phyloP scores from a whole-genome alignment of 352 stramenopile species.

The Halophytophthora polymorphica region DNA sequence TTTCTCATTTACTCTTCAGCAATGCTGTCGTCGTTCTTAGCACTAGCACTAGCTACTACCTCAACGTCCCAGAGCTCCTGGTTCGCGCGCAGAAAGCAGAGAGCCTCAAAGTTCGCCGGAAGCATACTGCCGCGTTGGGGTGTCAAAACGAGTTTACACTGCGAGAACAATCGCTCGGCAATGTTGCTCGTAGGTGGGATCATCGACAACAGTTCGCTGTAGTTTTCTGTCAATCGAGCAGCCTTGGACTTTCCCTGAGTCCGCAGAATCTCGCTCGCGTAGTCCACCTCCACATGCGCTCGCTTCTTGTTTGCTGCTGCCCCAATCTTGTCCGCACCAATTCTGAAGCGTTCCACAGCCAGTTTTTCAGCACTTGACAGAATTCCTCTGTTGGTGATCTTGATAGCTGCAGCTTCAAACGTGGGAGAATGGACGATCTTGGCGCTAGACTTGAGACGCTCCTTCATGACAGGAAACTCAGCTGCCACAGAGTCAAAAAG shows the following conservation, averaged over 20 bases:
- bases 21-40: too few species aligned
- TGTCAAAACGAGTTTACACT: constrained; percentile 1
- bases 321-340: too few species aligned
- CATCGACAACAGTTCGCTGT: neutral
- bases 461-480: constrained; percentile 2
- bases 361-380: neutral
- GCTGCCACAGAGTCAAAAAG: constrained; percentile 2
- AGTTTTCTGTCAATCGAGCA: neutral
- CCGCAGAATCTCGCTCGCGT: too few species aligned
- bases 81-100: constrained; percentile 2
- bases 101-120: neutral
- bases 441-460: neutral
- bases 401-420: constrained; percentile 6
- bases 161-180: constrained; percentile 3
- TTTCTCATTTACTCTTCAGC: too few species aligned
- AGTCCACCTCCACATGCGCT: too few species aligned
- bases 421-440: constrained; percentile 2
- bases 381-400: constrained; percentile 3
- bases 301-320: too few species aligned
- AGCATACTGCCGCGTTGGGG: neutral
- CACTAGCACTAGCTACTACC: too few species aligned
- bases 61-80: neutral
- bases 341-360: too few species aligned
- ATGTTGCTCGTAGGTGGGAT: constrained; percentile 3
- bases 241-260: too few species aligned